Evolutionary conservation across 768 basidiomycete genomes (phyloP).

Genomic region (Mycena chlorophos): DNA sequence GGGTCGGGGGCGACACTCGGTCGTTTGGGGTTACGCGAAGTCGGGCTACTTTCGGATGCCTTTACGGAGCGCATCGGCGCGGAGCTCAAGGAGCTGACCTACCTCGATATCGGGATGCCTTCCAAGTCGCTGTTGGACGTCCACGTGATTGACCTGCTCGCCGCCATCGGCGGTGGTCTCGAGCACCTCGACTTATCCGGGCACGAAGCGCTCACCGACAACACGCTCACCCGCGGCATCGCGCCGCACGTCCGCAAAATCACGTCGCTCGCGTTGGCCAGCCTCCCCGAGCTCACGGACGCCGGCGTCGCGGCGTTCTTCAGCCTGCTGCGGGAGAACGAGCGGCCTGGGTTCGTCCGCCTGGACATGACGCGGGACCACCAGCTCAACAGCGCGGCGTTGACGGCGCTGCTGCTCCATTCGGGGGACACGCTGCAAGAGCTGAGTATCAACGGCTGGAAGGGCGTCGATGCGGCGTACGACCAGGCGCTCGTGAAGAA

Average conservation of each 20-base stretch:
- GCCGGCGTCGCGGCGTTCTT: conserved; percentile 73
- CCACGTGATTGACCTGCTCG: conserved; percentile 57
- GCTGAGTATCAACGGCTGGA: conserved; percentile 80
- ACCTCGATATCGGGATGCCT: conserved; percentile 72
- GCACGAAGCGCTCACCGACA: conserved; percentile 62
- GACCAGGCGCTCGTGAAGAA: conserved; percentile 35
- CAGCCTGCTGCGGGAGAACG: conserved; percentile 48
- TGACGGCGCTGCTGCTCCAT: conserved; percentile 65
- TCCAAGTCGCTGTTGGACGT: conserved; percentile 53
- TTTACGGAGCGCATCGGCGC: conserved; percentile 56
- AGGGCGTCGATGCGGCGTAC: conserved; percentile 50
- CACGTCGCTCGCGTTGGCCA: conserved; percentile 51
- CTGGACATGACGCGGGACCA: conserved; percentile 69
- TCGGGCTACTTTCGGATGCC: conserved; percentile 67
- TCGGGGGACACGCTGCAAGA: conserved; percentile 58
- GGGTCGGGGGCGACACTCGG: conserved; percentile 47
- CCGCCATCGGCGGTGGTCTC: conserved; percentile 53
- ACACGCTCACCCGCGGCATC: conserved; percentile 62
- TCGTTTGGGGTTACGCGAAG: conserved; percentile 77
- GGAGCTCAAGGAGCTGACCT: conserved; percentile 49
- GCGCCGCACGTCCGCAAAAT: conserved; percentile 48
- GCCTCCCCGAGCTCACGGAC: conserved; percentile 66
- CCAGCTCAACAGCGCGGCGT: conserved; percentile 50
- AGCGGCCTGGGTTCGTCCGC: conserved; percentile 41
- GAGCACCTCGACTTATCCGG: conserved; percentile 69